phyloP scores from a whole-genome alignment of 106 monocot species.

The Apostasia shenzhenica region DNA sequence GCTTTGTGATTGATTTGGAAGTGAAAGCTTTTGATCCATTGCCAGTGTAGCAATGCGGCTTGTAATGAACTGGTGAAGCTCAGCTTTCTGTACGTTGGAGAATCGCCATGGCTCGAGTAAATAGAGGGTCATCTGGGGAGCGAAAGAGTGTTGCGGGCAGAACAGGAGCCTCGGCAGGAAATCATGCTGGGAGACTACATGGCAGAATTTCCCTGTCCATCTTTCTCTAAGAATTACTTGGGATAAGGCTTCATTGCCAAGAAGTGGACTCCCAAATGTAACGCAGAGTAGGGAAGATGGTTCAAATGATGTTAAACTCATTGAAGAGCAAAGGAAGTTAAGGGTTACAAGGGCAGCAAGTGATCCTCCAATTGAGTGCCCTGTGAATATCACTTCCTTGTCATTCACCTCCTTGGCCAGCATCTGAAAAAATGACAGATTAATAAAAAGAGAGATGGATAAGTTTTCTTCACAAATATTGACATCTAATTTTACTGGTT shows the following conservation, averaged over 20 bases:
- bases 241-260: conserved; percentile 38
- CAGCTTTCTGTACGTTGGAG: conserved; percentile 6
- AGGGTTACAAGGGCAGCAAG: conserved; percentile 43
- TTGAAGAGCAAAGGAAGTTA: conserved; percentile 34
- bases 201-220: conserved; percentile 49
- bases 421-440: not conserved
- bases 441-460: not conserved
- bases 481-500: too few species aligned
- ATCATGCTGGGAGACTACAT: conserved; percentile 39
- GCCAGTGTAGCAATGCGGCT: conserved; percentile 12
- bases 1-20: not conserved
- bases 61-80: conserved; percentile 14
- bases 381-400: conserved; percentile 41
- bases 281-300: conserved; percentile 34
- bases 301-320: conserved; percentile 10
- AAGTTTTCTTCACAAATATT: not conserved
- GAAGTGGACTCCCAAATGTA: conserved; percentile 44
- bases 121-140: conserved; percentile 9
- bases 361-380: conserved; percentile 39
- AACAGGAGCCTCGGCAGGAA: conserved; percentile 54
- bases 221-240: conserved; percentile 34
- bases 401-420: conserved; percentile 21
- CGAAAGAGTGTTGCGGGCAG: conserved; percentile 22
- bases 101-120: conserved; percentile 19
- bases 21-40: conserved; percentile 7